Base-by-base conservation (phyloP, 108 stramenopile genomes). In the Pseudonitzschia pungens region DNA sequence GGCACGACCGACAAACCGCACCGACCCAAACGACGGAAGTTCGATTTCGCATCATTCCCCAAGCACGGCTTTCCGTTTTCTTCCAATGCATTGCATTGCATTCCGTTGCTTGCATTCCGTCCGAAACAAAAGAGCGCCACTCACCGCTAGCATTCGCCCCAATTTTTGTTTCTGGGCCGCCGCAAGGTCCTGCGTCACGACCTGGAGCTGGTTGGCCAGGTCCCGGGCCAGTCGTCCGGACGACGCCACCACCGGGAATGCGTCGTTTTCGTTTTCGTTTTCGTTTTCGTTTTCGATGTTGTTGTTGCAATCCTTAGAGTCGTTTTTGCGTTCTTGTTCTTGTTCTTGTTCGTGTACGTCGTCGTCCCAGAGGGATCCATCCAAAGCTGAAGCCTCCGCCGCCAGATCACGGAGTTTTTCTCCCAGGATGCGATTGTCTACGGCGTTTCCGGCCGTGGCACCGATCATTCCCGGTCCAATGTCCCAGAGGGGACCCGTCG, bases 151-250 rank as follows among this genome's bases (percentile, higher is more conserved):
- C 84, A 83, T 83, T 22, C 66, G 42, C 18, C 67, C 45, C 33
- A 70, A 45, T 79, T 36, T 14, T 81, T 80, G 70, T 63, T 69
- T 62, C 36, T 62, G 60, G 29, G 71, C 79, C 42, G 63, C 70
- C 14, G 78, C 81, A 42, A 79, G 53, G 32, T 67, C 65, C 78
- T 93, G 92, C 15, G 92, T 89, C 51, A 81, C 78, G 27, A 68
- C 31, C 74, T 93, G 92, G 50, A 86, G 71, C n/a, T 81, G 73
- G 77, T 93, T 88, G 16, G 92, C 90, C 55, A 93, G 43, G 29
- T 54, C 67, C 63, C 84, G 70, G 16, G 81, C 89, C 60, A 93
- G 52, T 60, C 36, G 15, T 0, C 41, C 67, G 21, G 21, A 21
- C n/a, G 29, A 26, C 27, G 28, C 63, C 44, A 45, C 52, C 15